Conservation (phyloP, 2,329 filamentous ascomycete species). For the Didymella keratinophila region DNA sequence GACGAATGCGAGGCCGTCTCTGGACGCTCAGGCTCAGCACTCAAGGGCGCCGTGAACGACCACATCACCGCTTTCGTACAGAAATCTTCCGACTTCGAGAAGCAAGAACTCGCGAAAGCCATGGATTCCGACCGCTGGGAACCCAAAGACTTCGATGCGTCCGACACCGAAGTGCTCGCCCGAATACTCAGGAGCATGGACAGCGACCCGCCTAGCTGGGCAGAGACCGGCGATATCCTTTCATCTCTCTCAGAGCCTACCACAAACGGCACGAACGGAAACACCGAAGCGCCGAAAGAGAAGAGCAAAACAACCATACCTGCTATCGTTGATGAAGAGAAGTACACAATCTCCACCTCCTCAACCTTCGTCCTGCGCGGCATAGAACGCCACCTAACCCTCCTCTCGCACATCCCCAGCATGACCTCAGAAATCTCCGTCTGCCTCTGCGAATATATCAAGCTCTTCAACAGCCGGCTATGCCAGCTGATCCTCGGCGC, state of each 20-base stretch:
- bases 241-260: conserved; percentile 30
- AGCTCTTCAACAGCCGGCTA: conserved; percentile 93
- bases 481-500: conserved; percentile 97
- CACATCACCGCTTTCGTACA: conserved; percentile 85
- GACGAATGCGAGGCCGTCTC: conserved; percentile 88
- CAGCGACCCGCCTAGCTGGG: conserved; percentile 73
- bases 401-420: conserved; percentile 85
- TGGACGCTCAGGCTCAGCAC: conserved; percentile 74
- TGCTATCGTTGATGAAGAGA: conserved; percentile 83
- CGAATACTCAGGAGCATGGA: conserved; percentile 75
- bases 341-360: conserved; percentile 84
- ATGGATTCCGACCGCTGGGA: conserved; percentile 86
- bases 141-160: conserved; percentile 75
- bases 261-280: conserved; percentile 40
- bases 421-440: conserved; percentile 85
- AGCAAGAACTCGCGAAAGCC: conserved; percentile 74
- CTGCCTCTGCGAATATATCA: conserved; percentile 83
- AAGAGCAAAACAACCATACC: conserved; percentile 57
- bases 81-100: conserved; percentile 73
- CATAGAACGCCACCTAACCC: conserved; percentile 81
- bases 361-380: conserved; percentile 82
- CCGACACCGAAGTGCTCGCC: conserved; percentile 66
- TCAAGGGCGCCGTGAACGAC: conserved; percentile 81
- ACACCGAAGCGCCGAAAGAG: conserved; percentile 39
- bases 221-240: conserved; percentile 59